Evolutionary conservation across 2,329 filamentous ascomycete genomes (phyloP).

Genomic region (Apiospora sp.): DNA sequence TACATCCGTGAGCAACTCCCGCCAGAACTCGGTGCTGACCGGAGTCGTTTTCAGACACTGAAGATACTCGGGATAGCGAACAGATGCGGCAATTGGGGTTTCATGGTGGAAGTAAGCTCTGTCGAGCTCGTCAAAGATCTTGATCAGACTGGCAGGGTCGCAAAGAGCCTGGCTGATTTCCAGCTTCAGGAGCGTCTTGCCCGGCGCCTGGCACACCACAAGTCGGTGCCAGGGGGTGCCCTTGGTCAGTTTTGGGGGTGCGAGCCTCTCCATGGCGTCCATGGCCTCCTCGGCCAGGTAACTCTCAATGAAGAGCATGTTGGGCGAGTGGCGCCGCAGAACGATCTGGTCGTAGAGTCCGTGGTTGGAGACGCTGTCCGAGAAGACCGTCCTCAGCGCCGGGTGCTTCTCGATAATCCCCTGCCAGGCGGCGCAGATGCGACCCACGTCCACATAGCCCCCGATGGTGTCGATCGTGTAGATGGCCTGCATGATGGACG

Average conservation of each 20-base stretch:
- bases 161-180: constrained; percentile 61
- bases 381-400: constrained; percentile 59
- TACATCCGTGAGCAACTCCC: constrained; percentile 46
- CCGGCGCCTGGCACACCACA: constrained; percentile 55
- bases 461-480: constrained; percentile 55
- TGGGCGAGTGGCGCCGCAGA: constrained; percentile 55
- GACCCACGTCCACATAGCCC: constrained; percentile 49
- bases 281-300: constrained; percentile 48
- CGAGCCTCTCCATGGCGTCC: constrained; percentile 50
- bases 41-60: constrained; percentile 36
- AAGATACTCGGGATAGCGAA: constrained; percentile 50
- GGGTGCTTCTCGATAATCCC: constrained; percentile 54
- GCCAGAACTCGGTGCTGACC: constrained; percentile 55
- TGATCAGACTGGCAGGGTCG: constrained; percentile 55
- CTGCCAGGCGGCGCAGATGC: constrained; percentile 59
- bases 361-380: constrained; percentile 56
- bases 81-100: constrained; percentile 42
- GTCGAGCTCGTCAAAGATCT: constrained; percentile 56
- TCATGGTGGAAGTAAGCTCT: constrained; percentile 52
- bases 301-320: constrained; percentile 62
- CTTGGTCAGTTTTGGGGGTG: constrained; percentile 48
- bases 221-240: constrained; percentile 57
- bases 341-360: constrained; percentile 60
- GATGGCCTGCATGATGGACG: constrained; percentile 54
- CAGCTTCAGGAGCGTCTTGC: constrained; percentile 56